A percentile compares a stretch with the other conserved stretches of the same genome.
These are phyloP conservation scores for Ganoderma multipileum DNA, from an alignment of 1,284 basidiomycete genomes.

Conservation along the genomic window DNA sequence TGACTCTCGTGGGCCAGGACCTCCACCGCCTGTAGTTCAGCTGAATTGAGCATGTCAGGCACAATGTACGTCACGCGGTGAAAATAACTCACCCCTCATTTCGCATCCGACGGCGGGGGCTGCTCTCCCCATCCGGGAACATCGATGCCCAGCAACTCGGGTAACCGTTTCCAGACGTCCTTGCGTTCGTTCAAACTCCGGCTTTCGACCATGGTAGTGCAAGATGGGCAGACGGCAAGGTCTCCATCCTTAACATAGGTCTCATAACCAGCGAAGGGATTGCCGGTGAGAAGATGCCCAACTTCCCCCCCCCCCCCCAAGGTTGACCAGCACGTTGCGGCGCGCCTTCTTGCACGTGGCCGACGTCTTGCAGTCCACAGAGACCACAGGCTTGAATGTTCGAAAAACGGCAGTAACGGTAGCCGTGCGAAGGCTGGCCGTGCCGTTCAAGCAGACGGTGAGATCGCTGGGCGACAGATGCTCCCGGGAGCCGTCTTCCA, in stretches of 20 bases:
- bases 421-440: neutral
- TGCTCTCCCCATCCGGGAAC: constrained; percentile 18
- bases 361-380: neutral
- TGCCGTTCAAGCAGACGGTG: neutral
- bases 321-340: neutral
- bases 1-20: too few species aligned
- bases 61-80: too few species aligned
- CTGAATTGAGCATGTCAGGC: too few species aligned
- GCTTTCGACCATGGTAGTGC: neutral
- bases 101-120: neutral
- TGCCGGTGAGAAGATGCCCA: too few species aligned
- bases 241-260: too few species aligned
- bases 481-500: neutral
- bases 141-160: constrained; percentile 9
- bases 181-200: neutral
- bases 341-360: neutral
- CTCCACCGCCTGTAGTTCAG: too few species aligned
- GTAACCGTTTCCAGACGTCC: constrained; percentile 9
- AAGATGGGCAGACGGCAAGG: neutral
- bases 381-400: neutral
- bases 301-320: too few species aligned
- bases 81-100: neutral
- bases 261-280: neutral
- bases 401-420: neutral
- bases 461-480: neutral